Evolutionary conservation across 257 asterid genomes (phyloP).

Genomic region (Nicotiana noctiflora): DNA sequence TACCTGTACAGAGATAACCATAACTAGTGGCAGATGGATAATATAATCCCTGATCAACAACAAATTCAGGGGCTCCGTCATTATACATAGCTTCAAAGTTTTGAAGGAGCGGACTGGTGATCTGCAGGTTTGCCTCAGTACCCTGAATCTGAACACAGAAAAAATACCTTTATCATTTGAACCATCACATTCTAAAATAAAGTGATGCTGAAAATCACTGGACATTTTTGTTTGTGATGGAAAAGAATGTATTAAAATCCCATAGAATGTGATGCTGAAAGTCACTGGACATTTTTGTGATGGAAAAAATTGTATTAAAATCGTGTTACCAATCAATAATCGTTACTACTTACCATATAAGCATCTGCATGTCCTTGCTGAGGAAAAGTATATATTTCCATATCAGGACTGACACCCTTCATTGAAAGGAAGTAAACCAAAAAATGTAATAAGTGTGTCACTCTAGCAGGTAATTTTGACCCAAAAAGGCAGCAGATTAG

Average conservation of each 20-base stretch:
- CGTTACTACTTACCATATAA: not conserved
- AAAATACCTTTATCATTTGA: not conserved
- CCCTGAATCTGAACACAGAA: conserved; percentile 42
- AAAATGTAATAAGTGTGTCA: not conserved
- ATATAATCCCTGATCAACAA: conserved; percentile 65
- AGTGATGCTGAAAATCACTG: not conserved
- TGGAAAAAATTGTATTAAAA: not conserved
- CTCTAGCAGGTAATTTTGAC: not conserved
- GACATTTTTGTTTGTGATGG: not conserved
- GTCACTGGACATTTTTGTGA: not conserved
- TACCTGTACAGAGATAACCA: conserved; percentile 76
- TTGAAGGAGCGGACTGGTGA: conserved; percentile 28
- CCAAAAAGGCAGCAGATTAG: no score
- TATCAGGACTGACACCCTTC: not conserved
- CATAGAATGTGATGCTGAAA: no score
- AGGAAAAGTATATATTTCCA: not conserved
- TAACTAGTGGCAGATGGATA: conserved; percentile 65
- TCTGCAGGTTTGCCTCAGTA: conserved; percentile 33
- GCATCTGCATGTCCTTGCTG: not conserved
- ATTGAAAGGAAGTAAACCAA: not conserved
- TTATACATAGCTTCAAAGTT: conserved; percentile 58
- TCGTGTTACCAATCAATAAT: not conserved
- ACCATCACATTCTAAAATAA: not conserved
- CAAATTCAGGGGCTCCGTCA: conserved; percentile 65
- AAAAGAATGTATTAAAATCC: not conserved